Conservation (phyloP, 1,139 yeast species). For the Pneumocystis canis region DNA sequence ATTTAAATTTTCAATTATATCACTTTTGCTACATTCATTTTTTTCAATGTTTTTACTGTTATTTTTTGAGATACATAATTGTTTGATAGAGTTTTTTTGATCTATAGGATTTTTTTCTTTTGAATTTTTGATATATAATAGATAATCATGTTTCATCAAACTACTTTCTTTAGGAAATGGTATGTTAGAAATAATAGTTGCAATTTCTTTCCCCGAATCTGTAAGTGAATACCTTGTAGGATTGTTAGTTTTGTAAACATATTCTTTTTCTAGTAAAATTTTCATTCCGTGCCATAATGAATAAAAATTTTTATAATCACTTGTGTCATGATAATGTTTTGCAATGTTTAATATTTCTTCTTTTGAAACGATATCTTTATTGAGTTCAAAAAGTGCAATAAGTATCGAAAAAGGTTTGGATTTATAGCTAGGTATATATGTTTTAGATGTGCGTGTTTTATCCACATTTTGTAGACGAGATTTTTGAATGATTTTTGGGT, state of each 20-base stretch:
- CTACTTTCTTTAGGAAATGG: conserved; percentile 22
- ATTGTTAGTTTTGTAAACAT: conserved; percentile 44
- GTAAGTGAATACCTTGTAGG: conserved; percentile 53
- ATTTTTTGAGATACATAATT: background rate
- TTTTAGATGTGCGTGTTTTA: conserved; percentile 21
- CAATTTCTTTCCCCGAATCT: conserved; percentile 56
- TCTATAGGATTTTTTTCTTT: background rate
- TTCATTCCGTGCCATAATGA: conserved; percentile 71
- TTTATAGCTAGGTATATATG: conserved; percentile 60
- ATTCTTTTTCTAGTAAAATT: conserved; percentile 45
- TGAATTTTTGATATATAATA: conserved; percentile 4
- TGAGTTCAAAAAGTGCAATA: conserved; percentile 39
- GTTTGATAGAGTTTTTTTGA: background rate
- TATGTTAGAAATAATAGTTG: conserved; percentile 39
- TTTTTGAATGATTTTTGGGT: background rate
- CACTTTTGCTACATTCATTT: background rate
- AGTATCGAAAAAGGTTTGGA: conserved; percentile 84
- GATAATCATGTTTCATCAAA: conserved; percentile 8
- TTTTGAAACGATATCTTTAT: conserved; percentile 40
- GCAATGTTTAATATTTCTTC: conserved; percentile 46
- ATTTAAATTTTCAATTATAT: background rate
- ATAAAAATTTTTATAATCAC: conserved; percentile 28
- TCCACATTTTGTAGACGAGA: conserved; percentile 4
- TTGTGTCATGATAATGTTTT: conserved; percentile 42
- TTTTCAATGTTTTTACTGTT: background rate